phyloP scores from a whole-genome alignment of 345 rosid genomes.

The Ceriops tagal region DNA sequence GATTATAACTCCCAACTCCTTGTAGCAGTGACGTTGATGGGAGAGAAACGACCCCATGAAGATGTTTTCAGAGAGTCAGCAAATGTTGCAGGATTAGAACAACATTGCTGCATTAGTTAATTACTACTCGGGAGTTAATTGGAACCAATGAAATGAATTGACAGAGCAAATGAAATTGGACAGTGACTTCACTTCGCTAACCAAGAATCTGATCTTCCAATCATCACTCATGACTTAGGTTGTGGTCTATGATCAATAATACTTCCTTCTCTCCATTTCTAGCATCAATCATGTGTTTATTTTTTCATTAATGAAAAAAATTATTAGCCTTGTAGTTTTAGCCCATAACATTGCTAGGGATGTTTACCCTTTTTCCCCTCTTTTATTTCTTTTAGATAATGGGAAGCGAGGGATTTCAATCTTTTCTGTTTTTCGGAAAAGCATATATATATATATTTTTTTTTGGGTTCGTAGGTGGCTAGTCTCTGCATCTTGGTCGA shows the following conservation, averaged over 20 bases:
- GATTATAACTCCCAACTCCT: not conserved
- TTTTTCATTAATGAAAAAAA: not conserved
- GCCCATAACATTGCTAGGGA: not conserved
- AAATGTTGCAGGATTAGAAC: not conserved
- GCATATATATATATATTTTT: no score
- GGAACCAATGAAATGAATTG: conserved; percentile 15
- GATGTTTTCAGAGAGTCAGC: conserved; percentile 9
- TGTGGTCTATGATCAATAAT: not conserved
- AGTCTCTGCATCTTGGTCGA: no score
- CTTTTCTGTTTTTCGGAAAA: no score
- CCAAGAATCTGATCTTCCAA: not conserved
- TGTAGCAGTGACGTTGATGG: conserved; percentile 10
- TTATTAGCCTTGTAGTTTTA: not conserved
- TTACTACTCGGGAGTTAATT: no score
- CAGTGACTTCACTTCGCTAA: not conserved
- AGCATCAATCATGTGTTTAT: not conserved
- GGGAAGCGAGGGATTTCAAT: no score
- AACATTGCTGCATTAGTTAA: not conserved
- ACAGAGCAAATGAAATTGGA: not conserved
- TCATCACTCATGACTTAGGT: not conserved
- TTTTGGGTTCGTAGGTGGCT: no score
- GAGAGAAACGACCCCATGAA: conserved; percentile 1
- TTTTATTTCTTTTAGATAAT: no score
- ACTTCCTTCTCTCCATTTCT: not conserved
- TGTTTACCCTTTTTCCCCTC: not conserved